Conservation (phyloP, 2,329 filamentous ascomycete genomes). For the Rhinocladiella mackenziei region DNA sequence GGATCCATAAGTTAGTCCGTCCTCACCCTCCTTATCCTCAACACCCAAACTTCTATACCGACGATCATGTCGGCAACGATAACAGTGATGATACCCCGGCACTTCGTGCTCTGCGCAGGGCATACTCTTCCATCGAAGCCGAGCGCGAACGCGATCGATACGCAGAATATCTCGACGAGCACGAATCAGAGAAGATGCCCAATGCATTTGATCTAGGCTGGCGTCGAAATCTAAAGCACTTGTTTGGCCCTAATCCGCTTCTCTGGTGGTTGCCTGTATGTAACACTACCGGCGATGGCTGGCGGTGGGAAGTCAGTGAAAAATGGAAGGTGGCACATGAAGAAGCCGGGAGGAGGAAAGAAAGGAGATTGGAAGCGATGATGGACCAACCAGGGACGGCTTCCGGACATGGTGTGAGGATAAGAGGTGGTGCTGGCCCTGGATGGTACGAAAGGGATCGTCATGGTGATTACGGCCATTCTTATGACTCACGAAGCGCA, state of each 20-base stretch:
- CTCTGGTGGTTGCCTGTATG: slow-evolving; percentile 78
- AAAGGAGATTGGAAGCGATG: slow-evolving; percentile 17
- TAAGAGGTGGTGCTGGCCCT: slow-evolving; percentile 5
- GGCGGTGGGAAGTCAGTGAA: slow-evolving; percentile 83
- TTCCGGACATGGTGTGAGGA: not conserved
- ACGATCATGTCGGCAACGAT: slow-evolving; percentile 13
- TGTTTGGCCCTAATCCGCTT: slow-evolving; percentile 70
- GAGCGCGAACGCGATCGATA: slow-evolving; percentile 65
- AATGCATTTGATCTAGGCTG: slow-evolving; percentile 91
- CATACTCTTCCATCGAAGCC: slow-evolving; percentile 50
- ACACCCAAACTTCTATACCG: slow-evolving; percentile 4
- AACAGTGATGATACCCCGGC: slow-evolving; percentile 24
- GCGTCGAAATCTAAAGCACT: slow-evolving; percentile 70
- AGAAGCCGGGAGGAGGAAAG: slow-evolving; percentile 28
- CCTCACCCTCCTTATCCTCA: slow-evolving; percentile 5
- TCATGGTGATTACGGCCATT: slow-evolving; percentile 4
- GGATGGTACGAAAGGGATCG: slow-evolving; percentile 15
- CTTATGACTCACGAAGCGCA: slow-evolving; percentile 19
- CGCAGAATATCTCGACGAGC: slow-evolving; percentile 79
- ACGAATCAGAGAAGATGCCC: slow-evolving; percentile 80
- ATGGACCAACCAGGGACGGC: slow-evolving; percentile 27
- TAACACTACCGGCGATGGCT: slow-evolving; percentile 87
- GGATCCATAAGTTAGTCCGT: slow-evolving; percentile 11
- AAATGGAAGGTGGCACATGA: slow-evolving; percentile 66
- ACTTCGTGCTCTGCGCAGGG: slow-evolving; percentile 49